Percentiles rank a stretch among this genome's conserved stretches.
phyloP scores from a whole-genome alignment of 2,329 filamentous ascomycete species.

The Microthyrium microscopicum region DNA sequence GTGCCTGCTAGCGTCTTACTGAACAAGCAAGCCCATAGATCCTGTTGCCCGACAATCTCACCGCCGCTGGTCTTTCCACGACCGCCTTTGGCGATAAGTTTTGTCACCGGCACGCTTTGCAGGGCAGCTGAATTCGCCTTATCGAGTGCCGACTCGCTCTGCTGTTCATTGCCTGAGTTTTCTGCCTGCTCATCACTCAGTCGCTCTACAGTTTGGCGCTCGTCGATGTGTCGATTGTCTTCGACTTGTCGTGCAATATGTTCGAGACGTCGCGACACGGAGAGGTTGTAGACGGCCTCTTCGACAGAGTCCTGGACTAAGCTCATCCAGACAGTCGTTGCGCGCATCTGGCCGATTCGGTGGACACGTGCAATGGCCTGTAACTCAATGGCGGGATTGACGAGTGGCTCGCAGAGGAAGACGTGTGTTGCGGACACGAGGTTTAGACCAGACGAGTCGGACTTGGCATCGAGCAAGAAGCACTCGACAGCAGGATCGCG shows the following conservation, averaged over 20 bases:
- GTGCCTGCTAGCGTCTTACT: conserved; percentile 29
- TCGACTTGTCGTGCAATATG: conserved; percentile 41
- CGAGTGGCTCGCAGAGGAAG: conserved; percentile 81
- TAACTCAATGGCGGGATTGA: conserved; percentile 85
- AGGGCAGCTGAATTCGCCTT: conserved; percentile 73
- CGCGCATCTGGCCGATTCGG: conserved; percentile 73
- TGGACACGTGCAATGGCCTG: conserved; percentile 93
- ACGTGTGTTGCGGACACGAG: conserved; percentile 87
- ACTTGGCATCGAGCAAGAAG: conserved; percentile 77
- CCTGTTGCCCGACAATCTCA: conserved; percentile 60
- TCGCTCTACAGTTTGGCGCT: no score
- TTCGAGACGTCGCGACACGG: conserved; percentile 58
- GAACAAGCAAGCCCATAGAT: conserved; percentile 84
- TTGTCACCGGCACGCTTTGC: conserved; percentile 52
- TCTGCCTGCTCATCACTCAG: conserved; percentile 17
- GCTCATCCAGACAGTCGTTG: conserved; percentile 92
- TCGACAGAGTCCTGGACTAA: conserved; percentile 83
- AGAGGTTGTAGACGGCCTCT: conserved; percentile 78
- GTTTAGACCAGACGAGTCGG: conserved; percentile 77
- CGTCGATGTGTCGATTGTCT: conserved; percentile 20
- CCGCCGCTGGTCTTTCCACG: conserved; percentile 54
- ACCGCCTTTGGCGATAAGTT: conserved; percentile 54
- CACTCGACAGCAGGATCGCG: conserved; percentile 58
- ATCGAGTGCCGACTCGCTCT: conserved; percentile 49
- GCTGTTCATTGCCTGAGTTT: conserved; percentile 10